A percentile compares a stretch with the other conserved stretches of the same genome.
phyloP scores from a whole-genome alignment of 2,329 filamentous ascomycete genomes.

The Talaromyces marneffei region DNA sequence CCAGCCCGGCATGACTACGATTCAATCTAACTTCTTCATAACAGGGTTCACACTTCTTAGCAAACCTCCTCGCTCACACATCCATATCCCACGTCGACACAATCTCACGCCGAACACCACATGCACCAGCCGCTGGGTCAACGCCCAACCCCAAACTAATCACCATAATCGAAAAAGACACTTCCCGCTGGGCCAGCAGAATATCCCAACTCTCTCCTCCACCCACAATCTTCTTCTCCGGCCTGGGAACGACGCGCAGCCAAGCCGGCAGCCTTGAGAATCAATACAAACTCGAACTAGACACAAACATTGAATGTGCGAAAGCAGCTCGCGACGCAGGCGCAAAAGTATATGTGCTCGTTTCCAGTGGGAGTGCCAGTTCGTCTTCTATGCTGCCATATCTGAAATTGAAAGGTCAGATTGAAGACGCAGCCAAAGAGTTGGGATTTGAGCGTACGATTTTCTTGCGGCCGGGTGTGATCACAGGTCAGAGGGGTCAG shows the following conservation, averaged over 20 bases:
- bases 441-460: slow-evolving; percentile 73
- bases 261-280: slow-evolving; percentile 68
- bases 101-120: slow-evolving; percentile 42
- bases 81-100: slow-evolving; percentile 39
- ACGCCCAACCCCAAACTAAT: slow-evolving; percentile 56
- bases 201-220: slow-evolving; percentile 52
- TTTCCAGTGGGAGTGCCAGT: slow-evolving; percentile 56
- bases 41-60: slow-evolving; percentile 67
- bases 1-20: background rate
- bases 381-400: slow-evolving; percentile 52
- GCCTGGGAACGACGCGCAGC: slow-evolving; percentile 72
- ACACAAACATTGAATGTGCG: slow-evolving; percentile 75
- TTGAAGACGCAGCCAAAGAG: slow-evolving; percentile 69
- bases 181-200: slow-evolving; percentile 59
- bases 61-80: slow-evolving; percentile 39
- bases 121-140: slow-evolving; percentile 36
- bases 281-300: slow-evolving; percentile 84
- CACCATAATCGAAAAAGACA: slow-evolving; percentile 62
- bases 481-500: slow-evolving; percentile 65
- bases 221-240: slow-evolving; percentile 65
- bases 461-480: slow-evolving; percentile 67
- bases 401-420: slow-evolving; percentile 72
- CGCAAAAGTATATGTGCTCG: slow-evolving; percentile 68
- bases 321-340: slow-evolving; percentile 67
- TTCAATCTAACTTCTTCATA: slow-evolving; percentile 25